Evolutionary conservation across 495 filamentous ascomycete genomes (phyloP).

Genomic region (Tuber melanosporum): DNA sequence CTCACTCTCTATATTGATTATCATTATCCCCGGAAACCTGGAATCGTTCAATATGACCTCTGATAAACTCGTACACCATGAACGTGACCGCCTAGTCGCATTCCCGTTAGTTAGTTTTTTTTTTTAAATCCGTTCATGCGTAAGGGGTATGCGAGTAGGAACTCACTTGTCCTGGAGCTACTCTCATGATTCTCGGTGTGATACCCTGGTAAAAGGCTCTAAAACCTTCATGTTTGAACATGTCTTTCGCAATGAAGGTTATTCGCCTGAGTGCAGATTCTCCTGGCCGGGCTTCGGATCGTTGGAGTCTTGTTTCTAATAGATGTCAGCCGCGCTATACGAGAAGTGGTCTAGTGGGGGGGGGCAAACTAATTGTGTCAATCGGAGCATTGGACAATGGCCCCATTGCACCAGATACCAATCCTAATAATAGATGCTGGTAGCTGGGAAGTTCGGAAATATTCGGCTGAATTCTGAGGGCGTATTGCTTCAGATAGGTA

Average conservation of each 20-base stretch:
- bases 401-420: slow-evolving; percentile 90
- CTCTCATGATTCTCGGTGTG: slow-evolving; percentile 93
- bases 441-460: slow-evolving; percentile 63
- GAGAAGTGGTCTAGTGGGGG: background rate
- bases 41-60: slow-evolving; percentile 36
- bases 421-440: slow-evolving; percentile 84
- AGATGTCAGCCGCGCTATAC: background rate
- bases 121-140: too few relatives aligned
- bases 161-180: slow-evolving; percentile 79
- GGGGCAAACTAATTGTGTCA: slow-evolving; percentile 71
- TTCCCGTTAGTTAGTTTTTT: slow-evolving; percentile 16
- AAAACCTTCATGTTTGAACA: slow-evolving; percentile 94
- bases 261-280: slow-evolving; percentile 74
- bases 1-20: slow-evolving; percentile 27
- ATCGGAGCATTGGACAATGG: slow-evolving; percentile 95
- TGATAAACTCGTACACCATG: slow-evolving; percentile 80
- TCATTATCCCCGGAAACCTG: slow-evolving; percentile 23
- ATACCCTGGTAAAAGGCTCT: slow-evolving; percentile 98
- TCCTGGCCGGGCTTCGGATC: slow-evolving; percentile 73
- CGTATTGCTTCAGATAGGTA: slow-evolving; percentile 75
- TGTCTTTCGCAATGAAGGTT: slow-evolving; percentile 68
- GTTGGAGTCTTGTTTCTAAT: slow-evolving; percentile 81
- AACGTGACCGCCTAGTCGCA: slow-evolving; percentile 67
- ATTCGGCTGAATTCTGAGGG: slow-evolving; percentile 64
- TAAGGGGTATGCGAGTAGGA: background rate